A percentile compares a stretch with the other conserved stretches of the same genome.
Evolutionary conservation across 2,329 filamentous ascomycete genomes (phyloP).

Genomic region (Neoscytalidium dimidiatum): DNA sequence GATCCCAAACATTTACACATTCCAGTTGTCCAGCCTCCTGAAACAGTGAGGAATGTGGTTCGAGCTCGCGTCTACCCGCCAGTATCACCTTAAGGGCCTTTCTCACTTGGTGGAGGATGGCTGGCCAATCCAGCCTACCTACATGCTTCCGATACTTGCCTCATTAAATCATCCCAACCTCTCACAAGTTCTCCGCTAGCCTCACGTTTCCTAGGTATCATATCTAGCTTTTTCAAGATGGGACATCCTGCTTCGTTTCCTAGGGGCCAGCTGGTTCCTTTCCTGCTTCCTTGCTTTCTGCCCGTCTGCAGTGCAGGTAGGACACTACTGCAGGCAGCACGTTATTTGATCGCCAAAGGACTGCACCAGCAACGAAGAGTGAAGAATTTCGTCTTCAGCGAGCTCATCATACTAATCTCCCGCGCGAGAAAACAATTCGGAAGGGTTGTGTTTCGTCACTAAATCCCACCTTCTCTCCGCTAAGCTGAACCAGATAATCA

Average conservation of each 20-base stretch:
- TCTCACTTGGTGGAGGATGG: neutral
- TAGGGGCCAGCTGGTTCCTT: neutral
- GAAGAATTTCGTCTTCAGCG: neutral
- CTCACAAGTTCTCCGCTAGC: constrained; percentile 1
- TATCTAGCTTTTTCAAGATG: constrained; percentile 13
- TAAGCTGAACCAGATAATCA: neutral
- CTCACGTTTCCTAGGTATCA: neutral
- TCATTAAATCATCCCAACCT: constrained; percentile 7
- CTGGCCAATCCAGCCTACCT: neutral
- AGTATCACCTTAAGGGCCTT: neutral
- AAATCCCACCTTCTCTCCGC: neutral
- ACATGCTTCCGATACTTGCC: neutral
- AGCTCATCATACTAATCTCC: neutral
- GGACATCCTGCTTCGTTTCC: constrained; percentile 5
- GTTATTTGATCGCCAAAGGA: neutral
- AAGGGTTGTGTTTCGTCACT: neutral
- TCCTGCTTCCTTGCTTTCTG: constrained; percentile 11
- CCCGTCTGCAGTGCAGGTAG: neutral
- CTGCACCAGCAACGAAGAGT: neutral
- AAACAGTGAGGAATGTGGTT: neutral
- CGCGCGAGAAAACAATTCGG: neutral
- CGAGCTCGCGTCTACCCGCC: neutral
- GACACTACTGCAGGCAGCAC: neutral
- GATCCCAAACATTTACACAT: neutral
- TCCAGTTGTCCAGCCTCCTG: neutral